These are phyloP conservation scores for Trichophyton verrucosum DNA, from an alignment of 2,329 filamentous ascomycete species.

Conservation along the genomic window DNA sequence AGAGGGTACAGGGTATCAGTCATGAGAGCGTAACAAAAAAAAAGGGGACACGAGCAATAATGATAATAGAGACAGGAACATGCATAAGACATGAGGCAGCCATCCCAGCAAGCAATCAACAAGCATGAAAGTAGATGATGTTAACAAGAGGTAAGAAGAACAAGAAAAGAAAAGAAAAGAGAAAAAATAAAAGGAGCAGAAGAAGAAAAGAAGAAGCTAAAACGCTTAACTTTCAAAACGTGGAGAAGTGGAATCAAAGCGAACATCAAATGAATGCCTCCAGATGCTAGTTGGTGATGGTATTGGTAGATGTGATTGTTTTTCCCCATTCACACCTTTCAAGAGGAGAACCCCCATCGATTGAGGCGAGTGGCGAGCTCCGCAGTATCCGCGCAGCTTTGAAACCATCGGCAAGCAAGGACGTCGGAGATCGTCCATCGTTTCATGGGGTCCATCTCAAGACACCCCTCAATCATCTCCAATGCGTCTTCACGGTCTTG, in stretches of 20 bases:
- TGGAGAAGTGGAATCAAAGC: neutral
- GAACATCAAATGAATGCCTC: neutral
- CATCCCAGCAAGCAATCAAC: neutral
- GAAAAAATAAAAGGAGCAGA: neutral
- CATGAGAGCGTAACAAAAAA: neutral
- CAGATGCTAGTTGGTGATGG: neutral
- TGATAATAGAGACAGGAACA: neutral
- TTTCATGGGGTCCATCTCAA: conserved; percentile 43
- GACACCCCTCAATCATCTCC: conserved; percentile 47
- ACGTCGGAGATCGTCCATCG: conserved; percentile 48
- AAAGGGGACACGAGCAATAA: no score
- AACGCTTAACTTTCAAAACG: neutral
- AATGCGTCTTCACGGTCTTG: conserved; percentile 35
- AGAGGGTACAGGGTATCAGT: conserved; percentile 3
- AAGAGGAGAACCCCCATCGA: conserved; percentile 25
- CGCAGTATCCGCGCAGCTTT: conserved; percentile 25
- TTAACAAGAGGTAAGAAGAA: neutral
- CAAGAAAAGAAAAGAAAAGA: neutral
- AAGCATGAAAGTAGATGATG: neutral
- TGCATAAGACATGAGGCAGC: neutral
- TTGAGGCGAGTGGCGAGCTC: conserved; percentile 23
- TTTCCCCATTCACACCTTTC: neutral
- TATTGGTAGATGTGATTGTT: no score
- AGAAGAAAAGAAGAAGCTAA: neutral
- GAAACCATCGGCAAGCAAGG: conserved; percentile 45